Evolutionary conservation across 805 yeast genomes (phyloP).

Genomic region (Candida michaelii): DNA sequence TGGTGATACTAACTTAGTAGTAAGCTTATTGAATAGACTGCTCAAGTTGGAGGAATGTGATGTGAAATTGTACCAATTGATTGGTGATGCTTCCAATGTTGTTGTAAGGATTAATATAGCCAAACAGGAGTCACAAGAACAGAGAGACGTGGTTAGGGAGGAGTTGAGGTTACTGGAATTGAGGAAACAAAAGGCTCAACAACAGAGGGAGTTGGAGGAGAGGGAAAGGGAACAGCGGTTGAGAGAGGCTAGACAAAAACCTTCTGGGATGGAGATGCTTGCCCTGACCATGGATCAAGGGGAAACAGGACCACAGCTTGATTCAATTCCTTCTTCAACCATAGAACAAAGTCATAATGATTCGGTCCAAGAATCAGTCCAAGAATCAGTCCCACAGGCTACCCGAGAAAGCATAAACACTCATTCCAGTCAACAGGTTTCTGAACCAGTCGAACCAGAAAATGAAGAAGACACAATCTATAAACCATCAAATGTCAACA

Average conservation of each 20-base stretch:
- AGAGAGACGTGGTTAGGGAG: conserved; percentile 18
- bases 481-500: conserved; percentile 11
- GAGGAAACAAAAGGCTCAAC: conserved; percentile 10
- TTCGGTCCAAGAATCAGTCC: too few species aligned
- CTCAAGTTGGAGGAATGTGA: conserved; percentile 1
- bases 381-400: too few species aligned
- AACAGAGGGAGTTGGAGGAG: conserved; percentile 6
- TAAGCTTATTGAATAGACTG: conserved; percentile 11
- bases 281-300: too few species aligned
- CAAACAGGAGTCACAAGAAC: conserved; percentile 21
- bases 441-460: neutral
- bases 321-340: too few species aligned
- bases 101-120: conserved; percentile 25
- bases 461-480: conserved; percentile 9
- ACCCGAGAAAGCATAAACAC: too few species aligned
- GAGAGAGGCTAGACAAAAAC: neutral
- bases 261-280: too few species aligned
- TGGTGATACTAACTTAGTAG: neutral
- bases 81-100: conserved; percentile 23
- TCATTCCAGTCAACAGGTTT: neutral
- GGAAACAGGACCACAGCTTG: too few species aligned
- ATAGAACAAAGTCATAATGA: too few species aligned
- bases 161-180: conserved; percentile 21
- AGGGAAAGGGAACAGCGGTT: conserved; percentile 9
- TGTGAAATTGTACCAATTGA: conserved; percentile 9